These are phyloP conservation scores for Marasmius fiardii DNA, from an alignment of 1,284 basidiomycete species.

Conservation along the genomic window DNA sequence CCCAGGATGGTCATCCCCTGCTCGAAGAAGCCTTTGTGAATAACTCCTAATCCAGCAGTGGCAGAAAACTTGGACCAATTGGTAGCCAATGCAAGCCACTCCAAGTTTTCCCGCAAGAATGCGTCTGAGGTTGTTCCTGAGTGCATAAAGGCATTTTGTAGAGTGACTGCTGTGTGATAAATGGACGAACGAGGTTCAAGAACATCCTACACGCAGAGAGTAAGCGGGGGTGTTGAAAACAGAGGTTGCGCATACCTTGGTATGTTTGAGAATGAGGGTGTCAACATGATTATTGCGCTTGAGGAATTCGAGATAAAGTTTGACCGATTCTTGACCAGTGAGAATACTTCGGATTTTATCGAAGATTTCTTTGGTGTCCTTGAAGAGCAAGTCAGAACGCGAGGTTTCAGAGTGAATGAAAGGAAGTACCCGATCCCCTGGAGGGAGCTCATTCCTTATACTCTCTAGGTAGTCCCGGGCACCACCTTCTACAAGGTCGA, in stretches of 20 bases:
- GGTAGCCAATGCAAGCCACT: constrained; percentile 89
- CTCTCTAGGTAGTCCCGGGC: constrained; percentile 87
- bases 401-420: constrained; percentile 5
- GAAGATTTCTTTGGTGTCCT: constrained; percentile 62
- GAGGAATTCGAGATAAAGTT: constrained; percentile 91
- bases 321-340: constrained; percentile 85
- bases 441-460: constrained; percentile 61
- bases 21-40: constrained; percentile 93
- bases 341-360: constrained; percentile 80
- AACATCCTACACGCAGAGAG: constrained; percentile 60
- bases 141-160: constrained; percentile 96
- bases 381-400: constrained; percentile 14
- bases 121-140: constrained; percentile 91
- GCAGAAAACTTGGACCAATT: constrained; percentile 99
- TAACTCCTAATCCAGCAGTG: constrained; percentile 92
- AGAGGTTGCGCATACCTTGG: constrained; percentile 64
- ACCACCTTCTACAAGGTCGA: constrained; percentile 91
- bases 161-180: constrained; percentile 92
- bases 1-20: constrained; percentile 90
- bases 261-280: constrained; percentile 85
- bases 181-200: constrained; percentile 94
- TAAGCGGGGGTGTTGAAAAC: constrained; percentile 4
- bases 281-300: constrained; percentile 93
- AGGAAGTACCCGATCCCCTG: constrained; percentile 55
- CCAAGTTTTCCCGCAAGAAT: constrained; percentile 92